Evolutionary conservation across 1,284 basidiomycete genomes (phyloP), one percentile per base, ranked within the genome.

Genomic region (Tylopilus sp.): DNA sequence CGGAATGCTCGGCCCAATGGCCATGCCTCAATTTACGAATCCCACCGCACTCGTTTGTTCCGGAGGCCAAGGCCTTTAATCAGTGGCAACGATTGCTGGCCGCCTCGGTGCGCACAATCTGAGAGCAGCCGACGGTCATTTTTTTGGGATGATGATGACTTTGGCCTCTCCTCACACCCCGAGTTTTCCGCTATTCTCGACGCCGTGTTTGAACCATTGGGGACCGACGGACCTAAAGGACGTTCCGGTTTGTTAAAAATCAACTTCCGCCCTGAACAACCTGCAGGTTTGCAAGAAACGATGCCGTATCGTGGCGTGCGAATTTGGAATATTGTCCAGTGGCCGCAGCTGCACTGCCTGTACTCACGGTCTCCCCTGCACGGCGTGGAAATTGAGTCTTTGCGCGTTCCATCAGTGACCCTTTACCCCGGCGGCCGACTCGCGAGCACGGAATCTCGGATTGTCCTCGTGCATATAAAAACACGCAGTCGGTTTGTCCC

Each of bases 391-490:
- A 25, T 13, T 19, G 11, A 13, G 8, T 28, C 26, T 16, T 5
- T 6, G 21, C 21, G 36, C 30, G 18, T 9, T 21, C 21, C 16
- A 25, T 18, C 16, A 16, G 34, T 30, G 7, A 23, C 4, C 8
- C 18, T 8, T 41, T 12, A 10, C 16, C 26, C 3, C 13, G 4
- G 4, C 30, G 26, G 9, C 15, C 2, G 19, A 28, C 4, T 2
- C 19, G 29, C 13, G n/a, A 7, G 7, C 6, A 9, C 7, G 15
- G 9, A 4, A 18, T 10, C 26, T 6, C 6, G 7, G 6, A 31
- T 6, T 30, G 19, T 37, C 5, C 10, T 21, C 4, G 25, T 16
- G 26, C 31, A 44, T 60, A 64, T 55, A 64, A 64, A 16, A 28
- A 16, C 31, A 12, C 18, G 0, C 6, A 10, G 1, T 29, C 29